phyloP scores from a whole-genome alignment of 331 rosid genomes.

The Prunus yedoensis region DNA sequence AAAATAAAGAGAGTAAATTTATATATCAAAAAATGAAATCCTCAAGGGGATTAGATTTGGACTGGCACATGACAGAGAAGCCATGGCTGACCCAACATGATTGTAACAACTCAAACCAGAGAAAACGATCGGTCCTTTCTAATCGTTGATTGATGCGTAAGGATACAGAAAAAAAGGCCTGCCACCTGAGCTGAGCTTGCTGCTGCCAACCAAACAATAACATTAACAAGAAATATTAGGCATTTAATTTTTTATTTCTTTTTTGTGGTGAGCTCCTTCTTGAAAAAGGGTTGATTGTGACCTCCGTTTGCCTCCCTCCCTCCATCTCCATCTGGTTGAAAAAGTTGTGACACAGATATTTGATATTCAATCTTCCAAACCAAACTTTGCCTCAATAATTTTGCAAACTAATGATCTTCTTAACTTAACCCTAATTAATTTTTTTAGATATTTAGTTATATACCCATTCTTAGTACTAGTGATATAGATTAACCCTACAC shows the following conservation, averaged over 20 bases:
- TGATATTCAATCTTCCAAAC: not conserved
- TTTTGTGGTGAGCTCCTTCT: slow-evolving; percentile 28
- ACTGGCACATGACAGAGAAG: not conserved
- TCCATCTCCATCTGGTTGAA: not conserved
- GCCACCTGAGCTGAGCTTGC: not conserved
- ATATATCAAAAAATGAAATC: no score
- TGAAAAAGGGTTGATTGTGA: slow-evolving; percentile 20
- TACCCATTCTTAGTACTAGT: no score
- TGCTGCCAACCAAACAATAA: not conserved
- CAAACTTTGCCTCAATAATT: not conserved
- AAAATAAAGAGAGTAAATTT: no score
- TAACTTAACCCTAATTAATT: no score
- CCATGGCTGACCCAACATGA: not conserved
- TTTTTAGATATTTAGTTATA: no score
- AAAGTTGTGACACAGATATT: slow-evolving; percentile 4
- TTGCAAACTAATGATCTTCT: not conserved
- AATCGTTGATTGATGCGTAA: not conserved
- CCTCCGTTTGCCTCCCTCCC: not conserved
- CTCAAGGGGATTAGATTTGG: not conserved
- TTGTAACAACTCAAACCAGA: slow-evolving; percentile 5
- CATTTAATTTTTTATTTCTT: not conserved
- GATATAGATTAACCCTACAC: no score
- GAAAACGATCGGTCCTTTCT: slow-evolving; percentile 4
- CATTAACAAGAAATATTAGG: not conserved
- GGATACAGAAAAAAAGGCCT: not conserved